Conservation (phyloP, 2,329 filamentous ascomycete species). For the Bipolaris bicolor region DNA sequence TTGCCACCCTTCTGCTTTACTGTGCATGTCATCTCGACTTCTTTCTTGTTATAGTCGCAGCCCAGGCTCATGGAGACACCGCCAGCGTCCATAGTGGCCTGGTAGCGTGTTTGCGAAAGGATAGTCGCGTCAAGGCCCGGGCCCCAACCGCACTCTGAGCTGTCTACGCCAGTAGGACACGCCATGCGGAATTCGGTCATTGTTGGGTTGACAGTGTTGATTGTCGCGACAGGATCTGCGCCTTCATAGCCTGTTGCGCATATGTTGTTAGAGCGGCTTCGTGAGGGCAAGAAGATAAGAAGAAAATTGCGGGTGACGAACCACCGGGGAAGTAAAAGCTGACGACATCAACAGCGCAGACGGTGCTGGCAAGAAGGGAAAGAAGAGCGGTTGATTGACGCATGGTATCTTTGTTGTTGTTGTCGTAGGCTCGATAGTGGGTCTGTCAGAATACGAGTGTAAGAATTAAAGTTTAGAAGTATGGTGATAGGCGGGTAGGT, state of each 20-base stretch:
- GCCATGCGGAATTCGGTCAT: slow-evolving; percentile 33
- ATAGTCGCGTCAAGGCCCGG: slow-evolving; percentile 26
- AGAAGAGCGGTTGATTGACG: slow-evolving; percentile 29
- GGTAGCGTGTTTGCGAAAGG: slow-evolving; percentile 29
- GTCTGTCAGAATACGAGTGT: slow-evolving; percentile 4
- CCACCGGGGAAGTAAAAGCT: slow-evolving; percentile 34
- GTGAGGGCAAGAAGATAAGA: not conserved
- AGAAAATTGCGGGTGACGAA: slow-evolving; percentile 9
- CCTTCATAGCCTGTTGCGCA: slow-evolving; percentile 23
- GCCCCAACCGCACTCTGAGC: slow-evolving; percentile 36
- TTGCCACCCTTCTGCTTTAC: slow-evolving; percentile 30
- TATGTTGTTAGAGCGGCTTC: slow-evolving; percentile 1
- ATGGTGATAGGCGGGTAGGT: not conserved
- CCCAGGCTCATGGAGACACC: slow-evolving; percentile 32
- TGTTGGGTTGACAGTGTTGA: slow-evolving; percentile 26
- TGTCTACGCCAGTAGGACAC: slow-evolving; percentile 28
- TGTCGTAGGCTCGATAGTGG: not conserved
- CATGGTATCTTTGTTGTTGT: slow-evolving; percentile 14
- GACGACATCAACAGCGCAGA: slow-evolving; percentile 24
- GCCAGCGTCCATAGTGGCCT: slow-evolving; percentile 25
- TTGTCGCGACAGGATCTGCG: slow-evolving; percentile 30
- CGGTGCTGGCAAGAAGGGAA: slow-evolving; percentile 26
- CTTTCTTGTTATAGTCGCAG: slow-evolving; percentile 34
- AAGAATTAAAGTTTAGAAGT: slow-evolving; percentile 6
- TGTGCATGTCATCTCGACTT: slow-evolving; percentile 33